Base-by-base conservation (phyloP, 2,329 filamentous ascomycete genomes). In the Fusarium annulatum region DNA sequence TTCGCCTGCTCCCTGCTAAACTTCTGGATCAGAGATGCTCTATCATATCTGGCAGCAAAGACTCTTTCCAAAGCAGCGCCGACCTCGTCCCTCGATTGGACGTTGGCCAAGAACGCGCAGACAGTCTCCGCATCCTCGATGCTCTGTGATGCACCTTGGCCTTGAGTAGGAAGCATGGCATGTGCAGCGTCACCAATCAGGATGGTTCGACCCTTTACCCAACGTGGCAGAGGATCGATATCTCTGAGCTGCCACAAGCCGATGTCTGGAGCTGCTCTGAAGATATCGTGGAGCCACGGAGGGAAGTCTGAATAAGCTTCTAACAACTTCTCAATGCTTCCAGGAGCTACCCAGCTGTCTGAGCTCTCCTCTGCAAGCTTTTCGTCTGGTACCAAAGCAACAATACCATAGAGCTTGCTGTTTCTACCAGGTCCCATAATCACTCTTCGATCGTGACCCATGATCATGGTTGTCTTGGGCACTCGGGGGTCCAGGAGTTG, bases 341-440 rank as follows among this genome's bases (percentile, higher is more conserved):
- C 74, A 2, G 73, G 61, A 14, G 72, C 62, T 12, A 76, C 74
- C 74, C 74, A 76, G 11, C 71, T 76, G 15, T 76, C 74, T 6
- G 73, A 64, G 14, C 63, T 73, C 15, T 66, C 61, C 41, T 76
- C 73, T 1, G 46, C 23, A 3, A 76, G 69, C 28, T 62, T 76
- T 30, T 71, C 73, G 5, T 76, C 74, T 2, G 74, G 74, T 0
- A 76, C 74, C 1, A 76, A 56, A 5, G 74, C 74, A 2, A 76
- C 74, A 0, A 76, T 71, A 6, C 74, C 74, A 6, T 71, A 76
- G 3, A 76, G 55, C 18, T 76, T 74, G n/a, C 60, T 63, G 1
- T 64, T 72, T 2, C 74, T 71, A 0, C 74, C 74, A 5, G 74
- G 74, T 0, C 74, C 74, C 74, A 76, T 76, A 7, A 76, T 76